Conservation (phyloP, 2,329 filamentous ascomycete genomes). For the Aspergillus amoenus region DNA sequence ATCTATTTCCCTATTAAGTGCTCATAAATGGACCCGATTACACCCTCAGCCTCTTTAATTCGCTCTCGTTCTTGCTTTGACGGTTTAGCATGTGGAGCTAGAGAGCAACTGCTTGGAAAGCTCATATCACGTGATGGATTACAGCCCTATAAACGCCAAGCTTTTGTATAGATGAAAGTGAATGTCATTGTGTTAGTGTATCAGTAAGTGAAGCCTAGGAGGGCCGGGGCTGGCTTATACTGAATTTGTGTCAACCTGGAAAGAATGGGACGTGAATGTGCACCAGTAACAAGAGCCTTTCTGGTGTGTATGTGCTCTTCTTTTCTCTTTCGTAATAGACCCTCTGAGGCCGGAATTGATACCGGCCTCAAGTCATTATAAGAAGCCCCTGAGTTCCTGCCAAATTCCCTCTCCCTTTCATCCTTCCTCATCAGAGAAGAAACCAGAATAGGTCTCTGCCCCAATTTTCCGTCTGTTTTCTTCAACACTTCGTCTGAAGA, state of each 20-base stretch:
- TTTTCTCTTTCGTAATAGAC: conserved; percentile 40
- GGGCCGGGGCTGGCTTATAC: neutral
- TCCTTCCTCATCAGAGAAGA: conserved; percentile 16
- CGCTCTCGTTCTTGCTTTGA: neutral
- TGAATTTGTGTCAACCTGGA: neutral
- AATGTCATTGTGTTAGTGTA: neutral
- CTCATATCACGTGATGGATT: conserved; percentile 29
- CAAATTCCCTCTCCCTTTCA: conserved; percentile 22
- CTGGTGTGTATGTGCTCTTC: conserved; percentile 23
- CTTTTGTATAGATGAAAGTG: conserved; percentile 24
- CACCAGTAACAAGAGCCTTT: neutral
- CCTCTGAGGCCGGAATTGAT: conserved; percentile 46
- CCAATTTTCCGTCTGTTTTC: conserved; percentile 10
- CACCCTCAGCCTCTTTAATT: neutral
- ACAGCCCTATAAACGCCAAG: conserved; percentile 27
- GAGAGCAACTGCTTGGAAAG: conserved; percentile 15
- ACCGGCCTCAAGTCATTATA: conserved; percentile 47
- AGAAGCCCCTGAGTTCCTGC: conserved; percentile 36
- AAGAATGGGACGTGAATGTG: neutral
- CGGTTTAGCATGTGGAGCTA: conserved; percentile 9
- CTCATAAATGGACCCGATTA: neutral
- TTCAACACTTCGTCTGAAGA: neutral
- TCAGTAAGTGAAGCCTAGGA: neutral
- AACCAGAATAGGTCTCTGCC: neutral
- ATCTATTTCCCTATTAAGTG: neutral